phyloP scores from a whole-genome alignment of 2,329 filamentous ascomycete species.

The Scedosporium boydii region DNA sequence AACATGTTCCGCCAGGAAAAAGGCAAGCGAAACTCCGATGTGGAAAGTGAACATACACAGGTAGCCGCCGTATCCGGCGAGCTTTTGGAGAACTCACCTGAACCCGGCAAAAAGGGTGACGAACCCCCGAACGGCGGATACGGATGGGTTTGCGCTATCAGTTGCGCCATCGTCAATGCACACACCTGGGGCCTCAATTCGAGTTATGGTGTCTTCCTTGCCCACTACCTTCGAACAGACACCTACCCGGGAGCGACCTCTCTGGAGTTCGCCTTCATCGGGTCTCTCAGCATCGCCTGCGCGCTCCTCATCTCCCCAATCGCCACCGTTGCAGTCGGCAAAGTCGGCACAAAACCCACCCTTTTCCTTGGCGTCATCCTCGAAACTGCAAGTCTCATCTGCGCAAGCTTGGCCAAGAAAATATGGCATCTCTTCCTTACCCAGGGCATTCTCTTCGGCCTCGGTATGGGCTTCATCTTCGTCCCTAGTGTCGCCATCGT shows the following conservation, averaged over 20 bases:
- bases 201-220: slow-evolving; percentile 41
- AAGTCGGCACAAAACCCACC: slow-evolving; percentile 53
- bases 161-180: slow-evolving; percentile 45
- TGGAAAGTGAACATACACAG: no score
- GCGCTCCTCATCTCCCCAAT: slow-evolving; percentile 61
- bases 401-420: slow-evolving; percentile 56
- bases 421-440: slow-evolving; percentile 71
- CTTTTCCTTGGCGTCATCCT: slow-evolving; percentile 56
- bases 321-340: slow-evolving; percentile 50
- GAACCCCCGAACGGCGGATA: slow-evolving; percentile 48
- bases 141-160: slow-evolving; percentile 32
- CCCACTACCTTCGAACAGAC: slow-evolving; percentile 46
- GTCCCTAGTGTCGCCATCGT: slow-evolving; percentile 58
- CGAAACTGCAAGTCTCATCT: slow-evolving; percentile 55
- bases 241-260: slow-evolving; percentile 53
- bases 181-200: slow-evolving; percentile 68
- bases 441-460: slow-evolving; percentile 68
- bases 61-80: no score
- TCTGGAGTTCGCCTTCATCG: slow-evolving; percentile 69
- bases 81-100: no score
- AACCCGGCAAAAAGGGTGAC: no score
- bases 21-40: no score
- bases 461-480: slow-evolving; percentile 70
- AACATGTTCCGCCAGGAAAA: no score
- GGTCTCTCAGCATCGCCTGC: slow-evolving; percentile 27